These are phyloP conservation scores for Carex arenaria DNA, from an alignment of 202 grass and related monocot species.

Conservation along the genomic window DNA sequence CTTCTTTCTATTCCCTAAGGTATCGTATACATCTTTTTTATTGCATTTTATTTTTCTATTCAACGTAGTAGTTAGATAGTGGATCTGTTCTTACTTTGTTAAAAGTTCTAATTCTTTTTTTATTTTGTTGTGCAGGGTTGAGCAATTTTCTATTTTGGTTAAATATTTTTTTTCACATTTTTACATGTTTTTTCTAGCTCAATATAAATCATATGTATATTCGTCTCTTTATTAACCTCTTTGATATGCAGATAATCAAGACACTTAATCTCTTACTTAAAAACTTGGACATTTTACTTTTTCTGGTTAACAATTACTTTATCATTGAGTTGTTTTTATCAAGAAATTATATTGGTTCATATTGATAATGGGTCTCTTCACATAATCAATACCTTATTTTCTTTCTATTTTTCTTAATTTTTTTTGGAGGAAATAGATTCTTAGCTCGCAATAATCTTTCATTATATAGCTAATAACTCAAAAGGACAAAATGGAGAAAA, in stretches of 20 bases:
- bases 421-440: not conserved
- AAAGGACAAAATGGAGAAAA: not conserved
- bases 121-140: no score
- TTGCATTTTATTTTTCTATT: no score
- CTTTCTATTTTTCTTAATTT: no score
- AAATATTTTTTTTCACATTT: constrained; percentile 10
- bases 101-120: no score
- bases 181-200: constrained; percentile 11
- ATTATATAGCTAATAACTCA: not conserved
- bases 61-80: no score
- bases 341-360: not conserved
- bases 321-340: constrained; percentile 15
- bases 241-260: constrained; percentile 76
- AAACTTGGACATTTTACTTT: constrained; percentile 82
- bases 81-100: no score
- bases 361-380: not conserved
- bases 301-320: constrained; percentile 63
- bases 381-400: not conserved
- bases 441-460: not conserved
- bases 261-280: constrained; percentile 86
- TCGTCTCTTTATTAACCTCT: constrained; percentile 12
- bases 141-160: no score
- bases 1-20: no score
- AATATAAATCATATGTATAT: constrained; percentile 2
- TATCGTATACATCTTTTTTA: no score